These are phyloP conservation scores for Volvox carteri DNA, from an alignment of 163 green algal genomes.

Conservation along the genomic window DNA sequence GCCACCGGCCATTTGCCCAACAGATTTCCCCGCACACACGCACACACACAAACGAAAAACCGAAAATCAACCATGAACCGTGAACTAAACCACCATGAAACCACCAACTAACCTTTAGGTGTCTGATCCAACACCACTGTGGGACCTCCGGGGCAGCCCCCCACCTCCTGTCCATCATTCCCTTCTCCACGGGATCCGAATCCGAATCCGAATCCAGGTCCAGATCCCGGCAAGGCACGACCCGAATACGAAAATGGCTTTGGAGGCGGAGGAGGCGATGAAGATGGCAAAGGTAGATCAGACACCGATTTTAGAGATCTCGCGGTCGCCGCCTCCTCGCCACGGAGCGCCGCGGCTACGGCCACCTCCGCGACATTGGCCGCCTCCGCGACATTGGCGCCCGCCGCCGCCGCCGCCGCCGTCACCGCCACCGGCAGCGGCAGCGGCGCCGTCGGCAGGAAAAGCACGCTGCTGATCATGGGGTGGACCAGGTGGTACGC, in stretches of 20 bases:
- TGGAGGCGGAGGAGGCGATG: too few relatives aligned
- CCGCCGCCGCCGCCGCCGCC: neutral
- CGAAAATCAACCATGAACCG: too few relatives aligned
- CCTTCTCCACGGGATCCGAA: too few relatives aligned
- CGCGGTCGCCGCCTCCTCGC: neutral
- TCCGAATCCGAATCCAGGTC: too few relatives aligned
- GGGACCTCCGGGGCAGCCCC: conserved; percentile 5
- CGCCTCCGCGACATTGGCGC: neutral
- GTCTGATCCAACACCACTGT: conserved; percentile 46
- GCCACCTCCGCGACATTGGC: neutral
- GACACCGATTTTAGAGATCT: neutral
- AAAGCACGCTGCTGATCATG: conserved; percentile 42
- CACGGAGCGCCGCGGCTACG: neutral
- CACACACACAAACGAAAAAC: neutral
- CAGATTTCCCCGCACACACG: neutral
- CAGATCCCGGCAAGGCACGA: too few relatives aligned
- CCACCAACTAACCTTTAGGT: neutral
- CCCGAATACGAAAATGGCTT: too few relatives aligned
- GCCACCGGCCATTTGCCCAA: neutral
- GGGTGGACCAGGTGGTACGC: conserved; percentile 27
- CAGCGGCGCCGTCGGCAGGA: neutral
- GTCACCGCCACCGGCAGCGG: neutral
- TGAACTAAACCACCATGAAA: neutral
- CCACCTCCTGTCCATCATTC: too few relatives aligned
- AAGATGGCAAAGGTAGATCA: too few relatives aligned